Conservation (phyloP, 371 early-diverging fungal genomes). For the Apophysomyces ossiformis region DNA sequence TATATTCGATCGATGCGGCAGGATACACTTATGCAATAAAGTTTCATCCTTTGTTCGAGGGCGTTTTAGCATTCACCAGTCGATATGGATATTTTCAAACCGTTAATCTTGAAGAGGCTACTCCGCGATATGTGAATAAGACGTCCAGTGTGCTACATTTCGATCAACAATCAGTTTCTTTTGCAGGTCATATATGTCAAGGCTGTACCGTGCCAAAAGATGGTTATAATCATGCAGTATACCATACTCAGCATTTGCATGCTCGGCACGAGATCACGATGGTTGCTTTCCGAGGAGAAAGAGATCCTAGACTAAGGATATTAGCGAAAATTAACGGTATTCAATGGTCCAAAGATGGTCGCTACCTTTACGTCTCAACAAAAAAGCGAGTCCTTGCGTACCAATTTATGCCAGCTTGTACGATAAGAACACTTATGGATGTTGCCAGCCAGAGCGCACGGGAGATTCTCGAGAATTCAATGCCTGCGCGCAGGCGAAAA, state of each 20-base stretch:
- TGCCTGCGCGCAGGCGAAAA: neutral
- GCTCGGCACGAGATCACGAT: constrained; percentile 60
- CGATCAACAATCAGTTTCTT: constrained; percentile 13
- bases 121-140: constrained; percentile 8
- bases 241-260: constrained; percentile 24
- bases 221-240: constrained; percentile 6
- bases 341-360: constrained; percentile 61
- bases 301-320: constrained; percentile 51
- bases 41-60: constrained; percentile 60
- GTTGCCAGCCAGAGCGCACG: constrained; percentile 24
- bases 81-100: constrained; percentile 67
- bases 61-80: constrained; percentile 59
- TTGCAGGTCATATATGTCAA: constrained; percentile 13
- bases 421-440: constrained; percentile 19
- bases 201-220: constrained; percentile 5
- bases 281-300: constrained; percentile 63
- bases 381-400: constrained; percentile 62
- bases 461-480: constrained; percentile 19
- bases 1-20: constrained; percentile 53
- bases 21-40: constrained; percentile 56
- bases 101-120: constrained; percentile 46
- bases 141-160: constrained; percentile 19
- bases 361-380: constrained; percentile 57
- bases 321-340: constrained; percentile 63
- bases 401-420: constrained; percentile 34